Base-by-base conservation (phyloP, 148 eudicot species). In the Salicornia ramosissima region DNA sequence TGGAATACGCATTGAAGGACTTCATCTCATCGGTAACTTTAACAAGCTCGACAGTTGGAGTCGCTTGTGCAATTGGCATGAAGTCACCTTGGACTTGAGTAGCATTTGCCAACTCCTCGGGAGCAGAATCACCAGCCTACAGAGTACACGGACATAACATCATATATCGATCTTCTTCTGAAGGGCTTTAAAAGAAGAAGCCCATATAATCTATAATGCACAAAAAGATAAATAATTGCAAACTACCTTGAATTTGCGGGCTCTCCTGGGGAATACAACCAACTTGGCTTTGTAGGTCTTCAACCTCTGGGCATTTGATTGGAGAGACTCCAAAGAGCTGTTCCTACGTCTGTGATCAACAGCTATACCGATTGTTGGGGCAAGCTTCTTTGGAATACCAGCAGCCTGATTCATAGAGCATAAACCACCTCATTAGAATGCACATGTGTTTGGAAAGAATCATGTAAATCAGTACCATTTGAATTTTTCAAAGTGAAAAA, bases 211-310 rank as follows among this genome's bases (percentile, higher is more conserved):
- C 11, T n/a, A 60, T 36, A 3, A 36, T 36, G 5, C 40, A 36
- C 8, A 36, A 36, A 36, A 4, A 36, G 40, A 36, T 29, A n/a
- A 3, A 5, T 8, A 22, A 25, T 18, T 2, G 43, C 65, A 46
- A 31, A 21, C 21, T 79, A 89, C 96, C 89, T 89, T 89, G 69
- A 83, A 54, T 22, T 83, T 85, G 71, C 81, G 80, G 19, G 83
- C 72, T 24, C 79, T 77, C 28, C 86, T 77, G 51, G 90, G 90
- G 88, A 88, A 88, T 67, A 88, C 83, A 58, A 86, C 93, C 63
- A 88, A 67, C 82, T 89, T 89, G 77, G 91, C 96, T 76, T 89
- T 89, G 84, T 79, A 89, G 14, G 92, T 89, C 83, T 87, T 87
- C 75, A 87, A 77, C 88, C 91, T 82, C 65, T 85, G 91, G 28